phyloP scores from a whole-genome alignment of 1,284 basidiomycete genomes.

The Irpex sp. region DNA sequence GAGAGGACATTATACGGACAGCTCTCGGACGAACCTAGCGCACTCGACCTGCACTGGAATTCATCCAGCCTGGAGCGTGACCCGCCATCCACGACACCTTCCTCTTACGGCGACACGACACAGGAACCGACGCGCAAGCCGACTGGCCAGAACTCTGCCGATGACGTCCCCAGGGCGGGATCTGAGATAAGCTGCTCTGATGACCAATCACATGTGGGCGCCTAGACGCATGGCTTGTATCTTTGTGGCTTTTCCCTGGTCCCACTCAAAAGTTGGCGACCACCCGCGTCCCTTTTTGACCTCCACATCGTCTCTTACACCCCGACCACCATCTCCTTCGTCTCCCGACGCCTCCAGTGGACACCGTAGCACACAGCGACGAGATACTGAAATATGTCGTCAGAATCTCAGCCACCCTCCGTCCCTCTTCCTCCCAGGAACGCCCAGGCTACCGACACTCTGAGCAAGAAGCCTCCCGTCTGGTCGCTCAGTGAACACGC shows the following conservation, averaged over 20 bases:
- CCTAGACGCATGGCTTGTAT: not conserved
- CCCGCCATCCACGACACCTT: not conserved
- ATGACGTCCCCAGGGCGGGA: not conserved
- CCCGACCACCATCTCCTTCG: not conserved
- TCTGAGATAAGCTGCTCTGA: not conserved
- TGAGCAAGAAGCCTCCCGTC: slow-evolving; percentile 45
- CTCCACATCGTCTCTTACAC: not conserved
- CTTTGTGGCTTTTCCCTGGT: not conserved
- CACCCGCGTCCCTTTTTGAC: not conserved
- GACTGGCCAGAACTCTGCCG: not conserved
- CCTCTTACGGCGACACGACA: not conserved
- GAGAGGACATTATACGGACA: not conserved
- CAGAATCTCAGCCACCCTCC: slow-evolving; percentile 22
- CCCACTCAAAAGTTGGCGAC: not conserved
- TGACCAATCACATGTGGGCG: not conserved
- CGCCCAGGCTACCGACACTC: slow-evolving; percentile 14
- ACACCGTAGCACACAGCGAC: not conserved
- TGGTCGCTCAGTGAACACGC: slow-evolving; percentile 54
- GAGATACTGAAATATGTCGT: slow-evolving; percentile 12
- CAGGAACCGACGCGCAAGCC: not conserved
- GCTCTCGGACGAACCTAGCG: not conserved
- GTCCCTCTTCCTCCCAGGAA: slow-evolving; percentile 30
- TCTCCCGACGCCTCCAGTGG: not conserved
- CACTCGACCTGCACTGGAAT: not conserved
- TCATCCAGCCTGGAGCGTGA: not conserved